Evolutionary conservation across 106 monocot genomes (phyloP).

Genomic region (Allium sativum): DNA sequence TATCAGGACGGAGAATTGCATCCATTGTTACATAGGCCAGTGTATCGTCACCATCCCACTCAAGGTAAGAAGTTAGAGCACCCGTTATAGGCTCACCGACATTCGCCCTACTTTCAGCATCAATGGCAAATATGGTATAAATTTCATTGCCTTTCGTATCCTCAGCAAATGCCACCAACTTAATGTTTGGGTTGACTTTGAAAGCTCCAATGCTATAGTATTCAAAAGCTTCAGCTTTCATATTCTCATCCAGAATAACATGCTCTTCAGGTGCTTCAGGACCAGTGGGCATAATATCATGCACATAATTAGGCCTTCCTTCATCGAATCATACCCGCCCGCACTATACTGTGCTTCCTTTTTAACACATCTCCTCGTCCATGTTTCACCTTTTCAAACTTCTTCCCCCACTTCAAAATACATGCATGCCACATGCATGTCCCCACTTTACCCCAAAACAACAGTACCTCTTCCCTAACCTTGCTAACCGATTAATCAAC

Average conservation of each 20-base stretch:
- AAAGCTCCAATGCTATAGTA: conserved; percentile 80
- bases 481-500: too few relatives aligned
- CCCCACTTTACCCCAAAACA: too few relatives aligned
- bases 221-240: conserved; percentile 60
- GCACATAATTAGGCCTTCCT: too few relatives aligned
- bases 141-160: conserved; percentile 90
- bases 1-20: conserved; percentile 73
- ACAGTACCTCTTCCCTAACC: too few relatives aligned
- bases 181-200: conserved; percentile 51
- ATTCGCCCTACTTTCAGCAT: conserved; percentile 47
- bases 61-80: conserved; percentile 44
- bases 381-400: too few relatives aligned
- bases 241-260: conserved; percentile 90
- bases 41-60: conserved; percentile 65
- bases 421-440: too few relatives aligned
- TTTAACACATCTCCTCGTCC: too few relatives aligned
- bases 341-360: too few relatives aligned
- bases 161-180: conserved; percentile 75
- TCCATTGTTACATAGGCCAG: conserved; percentile 82
- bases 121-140: conserved; percentile 63
- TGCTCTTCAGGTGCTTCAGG: conserved; percentile 70
- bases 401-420: too few relatives aligned
- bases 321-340: too few relatives aligned
- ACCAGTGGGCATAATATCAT: too few relatives aligned
- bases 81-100: conserved; percentile 51